Evolutionary conservation across 129 eudicot genomes (phyloP), one percentile per base, ranked within the genome.

Genomic region (Dittrichia graveolens): DNA sequence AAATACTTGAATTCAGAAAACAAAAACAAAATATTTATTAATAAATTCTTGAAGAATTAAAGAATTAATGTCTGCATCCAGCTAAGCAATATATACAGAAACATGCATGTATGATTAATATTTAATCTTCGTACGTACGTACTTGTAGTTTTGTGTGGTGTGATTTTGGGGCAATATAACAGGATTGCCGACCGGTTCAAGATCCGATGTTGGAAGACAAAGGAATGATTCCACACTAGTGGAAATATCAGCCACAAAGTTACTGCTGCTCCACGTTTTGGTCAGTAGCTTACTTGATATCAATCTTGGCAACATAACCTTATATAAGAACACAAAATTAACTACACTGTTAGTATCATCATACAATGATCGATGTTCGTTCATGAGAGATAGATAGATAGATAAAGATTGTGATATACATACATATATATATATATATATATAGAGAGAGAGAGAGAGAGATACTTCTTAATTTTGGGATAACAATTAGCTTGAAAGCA

Each of bases 281-380:
- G 71, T 74, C 31, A 84, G 67, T 48, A 87, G 67, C 80, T 85
- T 82, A 68, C 83, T 77, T 12, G 88, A 87, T 75, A 80, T 75
- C 72, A 77, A 52, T 80, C 90, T 78, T 49, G 87, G 94, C 90
- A 89, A 80, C 94, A 88, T 77, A 18, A 84, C 79, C 87, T 87
- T 55, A 48, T 24, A 24, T 24, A 24, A 24, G 1, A 77, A 31
- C n/a, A 74, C 59, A 59, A 70, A 69, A 77, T 42, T 75, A 69
- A 77, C 35, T 75, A 38, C 10, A 38, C 58, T 11, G 50, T 79
- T 47, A 61, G 53, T 72, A 74, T 80, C 7, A 50, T 61, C 39
- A 24, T n/a, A 48, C 52, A 24, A 24, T 52, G 14, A n/a, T n/a
- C n/a, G n/a, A n/a, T n/a, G n/a, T n/a, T 15, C 19, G 13, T 79